phyloP scores from a whole-genome alignment of 345 rosid genomes.

The Populus alba region DNA sequence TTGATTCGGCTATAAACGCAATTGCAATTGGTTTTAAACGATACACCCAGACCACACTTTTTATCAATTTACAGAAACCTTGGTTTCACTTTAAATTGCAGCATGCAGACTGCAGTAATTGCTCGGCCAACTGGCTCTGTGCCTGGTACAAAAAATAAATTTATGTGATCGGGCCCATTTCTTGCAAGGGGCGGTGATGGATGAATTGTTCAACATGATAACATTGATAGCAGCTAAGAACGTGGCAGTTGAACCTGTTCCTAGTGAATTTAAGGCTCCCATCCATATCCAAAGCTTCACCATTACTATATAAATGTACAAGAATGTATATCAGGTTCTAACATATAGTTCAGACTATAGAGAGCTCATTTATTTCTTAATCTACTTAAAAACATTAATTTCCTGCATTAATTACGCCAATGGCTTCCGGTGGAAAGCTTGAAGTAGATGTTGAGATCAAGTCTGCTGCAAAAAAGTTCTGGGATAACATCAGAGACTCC shows the following conservation, averaged over 20 bases:
- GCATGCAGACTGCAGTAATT: no score
- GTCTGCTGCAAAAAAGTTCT: slow-evolving; percentile 62
- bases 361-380: background rate
- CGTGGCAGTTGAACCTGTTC: slow-evolving; percentile 26
- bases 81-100: no score
- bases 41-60: no score
- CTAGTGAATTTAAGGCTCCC: slow-evolving; percentile 29
- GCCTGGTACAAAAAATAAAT: background rate
- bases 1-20: no score
- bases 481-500: slow-evolving; percentile 63
- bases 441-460: slow-evolving; percentile 71
- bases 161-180: background rate
- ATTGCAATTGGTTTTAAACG: no score
- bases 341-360: background rate
- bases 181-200: background rate
- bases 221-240: background rate
- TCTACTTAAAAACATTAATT: background rate
- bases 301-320: background rate
- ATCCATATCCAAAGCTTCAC: background rate
- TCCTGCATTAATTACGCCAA: slow-evolving; percentile 5
- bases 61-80: no score
- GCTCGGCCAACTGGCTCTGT: no score
- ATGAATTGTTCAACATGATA: background rate
- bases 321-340: background rate
- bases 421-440: slow-evolving; percentile 60